A percentile compares a stretch with the other conserved stretches of the same genome.
phyloP scores from a whole-genome alignment of 768 basidiomycete genomes.

The Suillus plorans region DNA sequence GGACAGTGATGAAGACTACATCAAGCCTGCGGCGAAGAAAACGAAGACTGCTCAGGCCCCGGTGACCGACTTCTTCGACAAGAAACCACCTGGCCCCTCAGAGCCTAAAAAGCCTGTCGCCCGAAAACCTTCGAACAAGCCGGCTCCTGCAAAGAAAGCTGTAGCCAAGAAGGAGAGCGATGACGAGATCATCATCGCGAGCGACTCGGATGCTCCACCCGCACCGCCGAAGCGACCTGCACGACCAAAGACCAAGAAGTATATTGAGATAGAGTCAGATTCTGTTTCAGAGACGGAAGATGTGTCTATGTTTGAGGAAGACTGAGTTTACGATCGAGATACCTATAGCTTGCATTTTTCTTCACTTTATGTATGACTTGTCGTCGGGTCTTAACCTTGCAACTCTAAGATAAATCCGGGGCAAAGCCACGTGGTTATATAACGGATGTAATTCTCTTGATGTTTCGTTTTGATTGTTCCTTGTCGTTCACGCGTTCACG shows the following conservation, averaged over 20 bases:
- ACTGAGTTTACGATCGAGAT: slow-evolving; percentile 23
- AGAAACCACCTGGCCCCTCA: slow-evolving; percentile 33
- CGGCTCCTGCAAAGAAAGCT: slow-evolving; percentile 56
- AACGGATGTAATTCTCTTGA: slow-evolving; percentile 1
- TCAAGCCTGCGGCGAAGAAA: slow-evolving; percentile 56
- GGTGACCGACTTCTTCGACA: slow-evolving; percentile 63
- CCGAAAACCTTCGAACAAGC: slow-evolving; percentile 59
- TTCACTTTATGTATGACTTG: background rate
- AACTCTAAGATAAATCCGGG: background rate
- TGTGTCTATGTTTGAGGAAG: slow-evolving; percentile 48
- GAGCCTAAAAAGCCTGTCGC: slow-evolving; percentile 40
- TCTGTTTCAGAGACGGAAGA: slow-evolving; percentile 46
- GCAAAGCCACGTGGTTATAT: slow-evolving; percentile 2
- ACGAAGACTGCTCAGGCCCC: slow-evolving; percentile 40
- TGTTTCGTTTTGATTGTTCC: slow-evolving; percentile 1
- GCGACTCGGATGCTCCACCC: slow-evolving; percentile 40
- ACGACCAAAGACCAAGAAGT: slow-evolving; percentile 53
- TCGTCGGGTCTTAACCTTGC: background rate
- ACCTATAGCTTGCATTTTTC: background rate
- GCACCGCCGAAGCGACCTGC: slow-evolving; percentile 51
- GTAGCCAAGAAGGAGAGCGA: slow-evolving; percentile 41
- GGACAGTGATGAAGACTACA: slow-evolving; percentile 40
- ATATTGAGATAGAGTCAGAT: slow-evolving; percentile 58
- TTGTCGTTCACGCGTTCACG: background rate
- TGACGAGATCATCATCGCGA: slow-evolving; percentile 46